Evolutionary conservation across 768 basidiomycete species (phyloP).

Genomic region (Trametes maxima): DNA sequence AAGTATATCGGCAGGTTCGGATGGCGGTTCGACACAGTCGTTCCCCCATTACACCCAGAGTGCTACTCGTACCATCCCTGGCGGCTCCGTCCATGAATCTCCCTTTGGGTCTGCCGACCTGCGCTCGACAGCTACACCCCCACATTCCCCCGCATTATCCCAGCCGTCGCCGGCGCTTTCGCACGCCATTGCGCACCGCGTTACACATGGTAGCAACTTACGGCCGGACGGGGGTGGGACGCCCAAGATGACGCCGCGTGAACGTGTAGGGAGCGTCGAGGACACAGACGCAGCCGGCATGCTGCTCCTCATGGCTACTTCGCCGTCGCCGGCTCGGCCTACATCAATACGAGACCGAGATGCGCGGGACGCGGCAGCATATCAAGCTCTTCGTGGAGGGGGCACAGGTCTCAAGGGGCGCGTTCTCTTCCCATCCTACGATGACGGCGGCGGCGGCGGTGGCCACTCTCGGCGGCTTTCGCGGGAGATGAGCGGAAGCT

Average conservation of each 20-base stretch:
- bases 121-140: slow-evolving; percentile 41
- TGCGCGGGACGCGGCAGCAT: slow-evolving; percentile 56
- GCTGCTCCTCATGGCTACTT: slow-evolving; percentile 83
- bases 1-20: slow-evolving; percentile 68
- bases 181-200: slow-evolving; percentile 23
- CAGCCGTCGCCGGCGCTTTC: slow-evolving; percentile 17
- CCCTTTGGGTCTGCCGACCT: slow-evolving; percentile 36
- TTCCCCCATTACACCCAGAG: slow-evolving; percentile 69
- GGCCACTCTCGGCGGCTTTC: slow-evolving; percentile 21
- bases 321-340: slow-evolving; percentile 76
- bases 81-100: slow-evolving; percentile 39
- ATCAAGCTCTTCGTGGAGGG: slow-evolving; percentile 54
- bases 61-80: slow-evolving; percentile 54
- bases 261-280: slow-evolving; percentile 18
- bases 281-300: slow-evolving; percentile 87
- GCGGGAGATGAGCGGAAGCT: slow-evolving; percentile 44
- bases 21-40: slow-evolving; percentile 62
- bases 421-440: slow-evolving; percentile 60
- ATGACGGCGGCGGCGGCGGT: slow-evolving; percentile 19
- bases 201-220: slow-evolving; percentile 17
- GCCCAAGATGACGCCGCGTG: slow-evolving; percentile 27
- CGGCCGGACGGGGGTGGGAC: slow-evolving; percentile 23
- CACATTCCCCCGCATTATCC: slow-evolving; percentile 26
- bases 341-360: slow-evolving; percentile 46
- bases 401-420: slow-evolving; percentile 58